Evolutionary conservation across 352 stramenopile genomes (phyloP).

Genomic region (Achlya hypogyna): DNA sequence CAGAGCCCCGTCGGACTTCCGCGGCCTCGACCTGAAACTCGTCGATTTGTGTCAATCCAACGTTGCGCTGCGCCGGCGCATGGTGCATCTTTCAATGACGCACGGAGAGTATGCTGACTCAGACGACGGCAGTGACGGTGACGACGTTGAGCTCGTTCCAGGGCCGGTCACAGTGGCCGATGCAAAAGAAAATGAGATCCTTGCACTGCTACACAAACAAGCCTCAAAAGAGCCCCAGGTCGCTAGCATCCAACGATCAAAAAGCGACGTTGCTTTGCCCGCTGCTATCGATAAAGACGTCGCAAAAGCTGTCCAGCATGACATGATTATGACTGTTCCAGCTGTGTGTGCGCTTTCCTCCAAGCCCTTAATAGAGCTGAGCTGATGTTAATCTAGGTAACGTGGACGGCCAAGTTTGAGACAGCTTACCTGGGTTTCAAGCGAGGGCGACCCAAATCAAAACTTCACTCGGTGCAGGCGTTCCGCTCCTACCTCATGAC

Average conservation of each 20-base stretch:
- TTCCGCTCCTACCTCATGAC: slow-evolving; percentile 12
- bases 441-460: neutral
- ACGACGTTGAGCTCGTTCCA: slow-evolving; percentile 9
- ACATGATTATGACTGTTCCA: neutral
- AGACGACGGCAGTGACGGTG: neutral
- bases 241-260: slow-evolving; percentile 14
- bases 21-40: slow-evolving; percentile 7
- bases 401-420: slow-evolving; percentile 8
- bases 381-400: neutral
- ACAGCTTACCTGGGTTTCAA: slow-evolving; percentile 1
- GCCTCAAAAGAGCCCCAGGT: neutral
- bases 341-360: neutral
- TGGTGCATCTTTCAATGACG: slow-evolving; percentile 9
- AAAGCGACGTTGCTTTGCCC: neutral
- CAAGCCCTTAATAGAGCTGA: neutral
- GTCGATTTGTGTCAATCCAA: slow-evolving; percentile 10
- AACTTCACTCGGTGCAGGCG: neutral
- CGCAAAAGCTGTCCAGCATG: neutral
- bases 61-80: neutral
- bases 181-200: neutral
- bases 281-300: slow-evolving; percentile 4
- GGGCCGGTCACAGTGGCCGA: neutral
- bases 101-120: slow-evolving; percentile 3
- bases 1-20: neutral
- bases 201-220: neutral